These are phyloP conservation scores for Rhizopus sp. DNA, from an alignment of 371 early-diverging fungal genomes.

Conservation along the genomic window DNA sequence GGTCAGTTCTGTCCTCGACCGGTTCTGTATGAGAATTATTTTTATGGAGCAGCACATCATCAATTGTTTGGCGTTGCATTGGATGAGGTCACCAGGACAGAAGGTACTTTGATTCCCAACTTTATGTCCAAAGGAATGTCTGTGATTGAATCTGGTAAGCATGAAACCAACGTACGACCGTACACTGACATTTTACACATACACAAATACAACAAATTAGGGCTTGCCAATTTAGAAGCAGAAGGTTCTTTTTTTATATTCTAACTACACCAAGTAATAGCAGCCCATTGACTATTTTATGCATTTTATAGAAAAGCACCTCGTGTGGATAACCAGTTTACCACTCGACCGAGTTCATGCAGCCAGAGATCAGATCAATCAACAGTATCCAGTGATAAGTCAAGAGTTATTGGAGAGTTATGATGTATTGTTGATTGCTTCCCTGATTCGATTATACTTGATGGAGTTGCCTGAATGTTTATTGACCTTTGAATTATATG, in stretches of 20 bases:
- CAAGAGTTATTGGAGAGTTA: conserved; percentile 54
- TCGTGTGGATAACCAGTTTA: conserved; percentile 61
- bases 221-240: conserved; percentile 25
- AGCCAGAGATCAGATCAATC: conserved; percentile 64
- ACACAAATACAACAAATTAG: conserved; percentile 11
- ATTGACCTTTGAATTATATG: conserved; percentile 72
- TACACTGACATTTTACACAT: not conserved
- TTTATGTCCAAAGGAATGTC: conserved; percentile 56
- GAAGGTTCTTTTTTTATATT: conserved; percentile 29
- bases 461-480: conserved; percentile 75
- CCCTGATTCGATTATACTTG: conserved; percentile 66
- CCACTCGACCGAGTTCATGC: conserved; percentile 63
- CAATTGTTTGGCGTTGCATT: conserved; percentile 76
- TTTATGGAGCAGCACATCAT: conserved; percentile 59
- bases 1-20: conserved; percentile 68
- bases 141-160: conserved; percentile 42
- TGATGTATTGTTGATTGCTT: conserved; percentile 63
- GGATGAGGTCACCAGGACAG: conserved; percentile 61
- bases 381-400: conserved; percentile 43
- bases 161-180: conserved; percentile 1
- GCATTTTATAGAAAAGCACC: conserved; percentile 26
- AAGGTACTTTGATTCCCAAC: conserved; percentile 59
- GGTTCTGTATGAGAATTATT: conserved; percentile 61
- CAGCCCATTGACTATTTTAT: not conserved
- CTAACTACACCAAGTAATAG: not conserved